Evolutionary conservation across 352 stramenopile species (phyloP), one percentile per base, ranked within the genome.

Genomic region (Phytophthora gonapodyides): DNA sequence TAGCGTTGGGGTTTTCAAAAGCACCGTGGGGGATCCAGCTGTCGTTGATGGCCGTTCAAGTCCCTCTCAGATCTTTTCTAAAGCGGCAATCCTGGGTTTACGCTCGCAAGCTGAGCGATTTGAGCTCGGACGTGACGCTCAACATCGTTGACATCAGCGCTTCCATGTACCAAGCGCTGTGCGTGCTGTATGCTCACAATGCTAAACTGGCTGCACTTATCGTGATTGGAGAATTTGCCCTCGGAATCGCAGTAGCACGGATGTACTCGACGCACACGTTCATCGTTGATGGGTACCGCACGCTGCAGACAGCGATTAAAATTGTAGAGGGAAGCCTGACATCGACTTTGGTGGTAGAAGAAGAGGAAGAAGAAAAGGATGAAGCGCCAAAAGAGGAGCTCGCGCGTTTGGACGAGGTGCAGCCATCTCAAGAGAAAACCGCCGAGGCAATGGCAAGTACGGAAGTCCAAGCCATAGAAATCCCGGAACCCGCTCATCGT

Each of bases 41-140:
- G 4, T 19, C 51, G 5, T 37, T 80, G 49, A 55, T 77, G 7
- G 11, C 69, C 8, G 16, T 51, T 7, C 71, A 78, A 9, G 62
- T 71, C 1, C 17, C 57, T 1, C 46, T 80, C 12, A 64, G 71
- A 41, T 34, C 69, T 21, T 9, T 56, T 6, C 10, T 75, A 15
- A 77, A 76, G 37, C 62, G 61, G 5, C 41, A 61, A 10, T 46
- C 64, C 8, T 80, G 75, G 71, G 47, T 45, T n/a, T 54, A 73
- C 10, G 69, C 71, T 35, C 55, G 65, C 12, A 62, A 69, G 19
- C 60, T 83, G 9, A 67, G 55, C 17, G 75, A 80, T 57, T 43
- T 83, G 15, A 76, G 56, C 31, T 73, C 75, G 11, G 71, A 80
- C 33, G 69, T 83, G n/a, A 77, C 69, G n/a, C 62, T 83, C 5